Conservation (phyloP, 306 rosid species). For the Trifolium fragiferum region DNA sequence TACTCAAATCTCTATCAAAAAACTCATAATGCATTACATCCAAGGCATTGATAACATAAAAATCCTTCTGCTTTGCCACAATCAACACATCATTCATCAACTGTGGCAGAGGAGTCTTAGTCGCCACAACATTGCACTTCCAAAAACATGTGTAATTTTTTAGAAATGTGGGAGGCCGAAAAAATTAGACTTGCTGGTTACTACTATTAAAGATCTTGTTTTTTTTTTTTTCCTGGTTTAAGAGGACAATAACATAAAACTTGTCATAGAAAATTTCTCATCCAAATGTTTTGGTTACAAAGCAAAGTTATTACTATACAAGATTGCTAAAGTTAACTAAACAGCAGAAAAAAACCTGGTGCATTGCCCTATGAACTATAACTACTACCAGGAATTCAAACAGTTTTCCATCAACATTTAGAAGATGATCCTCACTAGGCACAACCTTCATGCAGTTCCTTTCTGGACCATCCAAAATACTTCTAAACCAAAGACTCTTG, state of each 20-base stretch:
- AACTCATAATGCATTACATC: conserved; percentile 76
- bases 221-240: no score
- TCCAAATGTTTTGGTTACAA: background rate
- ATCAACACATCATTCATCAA: conserved; percentile 83
- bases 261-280: background rate
- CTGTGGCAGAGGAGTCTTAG: conserved; percentile 73
- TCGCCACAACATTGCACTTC: conserved; percentile 43
- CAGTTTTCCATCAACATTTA: no score
- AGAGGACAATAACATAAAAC: background rate
- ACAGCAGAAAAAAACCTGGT: background rate
- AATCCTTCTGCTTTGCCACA: conserved; percentile 71
- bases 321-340: background rate
- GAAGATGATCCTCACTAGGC: no score
- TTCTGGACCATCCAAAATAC: no score
- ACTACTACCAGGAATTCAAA: background rate
- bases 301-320: background rate
- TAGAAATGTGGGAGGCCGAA: no score
- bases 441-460: no score
- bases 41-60: conserved; percentile 82
- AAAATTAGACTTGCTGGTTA: background rate
- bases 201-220: background rate
- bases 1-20: no score
- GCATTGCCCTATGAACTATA: background rate
- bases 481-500: no score
- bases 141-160: no score